Percentiles rank a stretch among this genome's conserved stretches.
Conservation (phyloP, 352 stramenopile species). For the Thalassiosira mediterranea region DNA sequence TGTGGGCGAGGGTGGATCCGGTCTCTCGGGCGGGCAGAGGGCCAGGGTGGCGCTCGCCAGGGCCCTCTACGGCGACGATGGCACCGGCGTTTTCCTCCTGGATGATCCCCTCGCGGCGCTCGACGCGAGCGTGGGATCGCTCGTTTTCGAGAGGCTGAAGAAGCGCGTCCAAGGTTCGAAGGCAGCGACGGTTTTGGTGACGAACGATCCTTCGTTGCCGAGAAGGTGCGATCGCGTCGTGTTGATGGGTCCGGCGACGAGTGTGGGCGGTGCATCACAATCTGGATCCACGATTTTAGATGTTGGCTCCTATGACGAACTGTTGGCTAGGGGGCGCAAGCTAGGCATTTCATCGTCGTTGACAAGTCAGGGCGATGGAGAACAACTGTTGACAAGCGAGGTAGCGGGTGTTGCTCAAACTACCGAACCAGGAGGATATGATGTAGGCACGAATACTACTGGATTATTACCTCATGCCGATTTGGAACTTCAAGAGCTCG, state of each 20-base stretch:
- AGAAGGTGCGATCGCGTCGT: slow-evolving; percentile 75
- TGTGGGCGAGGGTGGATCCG: slow-evolving; percentile 79
- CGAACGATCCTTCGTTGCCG: slow-evolving; percentile 76
- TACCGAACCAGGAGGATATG: slow-evolving; percentile 12
- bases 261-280: slow-evolving; percentile 10
- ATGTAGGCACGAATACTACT: no score
- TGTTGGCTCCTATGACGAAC: slow-evolving; percentile 74
- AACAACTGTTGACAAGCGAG: no score
- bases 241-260: slow-evolving; percentile 58
- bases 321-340: slow-evolving; percentile 65
- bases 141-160: slow-evolving; percentile 68
- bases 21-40: slow-evolving; percentile 80
- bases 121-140: slow-evolving; percentile 69
- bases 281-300: slow-evolving; percentile 73
- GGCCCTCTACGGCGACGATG: slow-evolving; percentile 78
- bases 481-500: no score
- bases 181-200: slow-evolving; percentile 72
- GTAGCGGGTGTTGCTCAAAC: slow-evolving; percentile 9
- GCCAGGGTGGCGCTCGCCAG: slow-evolving; percentile 80
- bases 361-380: no score
- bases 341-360: no score
- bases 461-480: no score
- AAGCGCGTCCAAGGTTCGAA: slow-evolving; percentile 52
- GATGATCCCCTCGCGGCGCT: slow-evolving; percentile 81
- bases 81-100: slow-evolving; percentile 72